Conservation (phyloP, 1,139 yeast genomes). For the Chernovozyma aurita region DNA sequence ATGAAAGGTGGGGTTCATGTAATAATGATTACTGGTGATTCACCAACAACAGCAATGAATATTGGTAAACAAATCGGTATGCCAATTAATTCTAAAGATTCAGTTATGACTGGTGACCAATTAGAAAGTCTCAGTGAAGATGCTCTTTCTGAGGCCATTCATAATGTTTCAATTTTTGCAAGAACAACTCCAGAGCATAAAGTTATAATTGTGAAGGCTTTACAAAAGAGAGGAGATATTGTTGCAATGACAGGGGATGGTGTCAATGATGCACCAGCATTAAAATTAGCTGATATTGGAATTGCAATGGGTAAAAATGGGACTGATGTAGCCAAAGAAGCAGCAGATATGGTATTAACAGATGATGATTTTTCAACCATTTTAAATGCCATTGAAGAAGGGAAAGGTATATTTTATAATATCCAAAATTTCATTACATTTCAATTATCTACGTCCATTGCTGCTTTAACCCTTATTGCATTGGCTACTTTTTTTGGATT, state of each 20-base stretch:
- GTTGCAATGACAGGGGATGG: conserved; percentile 99
- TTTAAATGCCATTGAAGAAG: conserved; percentile 89
- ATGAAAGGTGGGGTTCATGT: conserved; percentile 93
- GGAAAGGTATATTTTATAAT: conserved; percentile 91
- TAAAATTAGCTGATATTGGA: conserved; percentile 94
- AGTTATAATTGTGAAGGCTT: conserved; percentile 83
- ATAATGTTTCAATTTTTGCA: conserved; percentile 86
- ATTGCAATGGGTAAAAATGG: conserved; percentile 97
- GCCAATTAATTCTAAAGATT: conserved; percentile 62
- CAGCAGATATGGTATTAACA: conserved; percentile 95
- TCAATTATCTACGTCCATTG: conserved; percentile 92
- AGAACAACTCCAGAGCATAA: conserved; percentile 97
- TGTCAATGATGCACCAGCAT: conserved; percentile 98
- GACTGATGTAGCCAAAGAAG: conserved; percentile 97
- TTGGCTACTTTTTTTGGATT: conserved; percentile 79
- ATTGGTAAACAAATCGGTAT: conserved; percentile 92
- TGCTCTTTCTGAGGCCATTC: conserved; percentile 67
- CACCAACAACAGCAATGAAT: conserved; percentile 86
- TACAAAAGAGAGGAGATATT: conserved; percentile 88
- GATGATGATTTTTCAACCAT: conserved; percentile 96
- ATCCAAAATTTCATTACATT: conserved; percentile 92
- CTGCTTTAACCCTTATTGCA: conserved; percentile 87
- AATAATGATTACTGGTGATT: conserved; percentile 96
- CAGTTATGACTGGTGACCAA: conserved; percentile 80
- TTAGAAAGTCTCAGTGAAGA: conserved; percentile 68